Evolutionary conservation across 257 asterid genomes (phyloP), one percentile per base, ranked within the genome.

Genomic region (Scutellaria minor): DNA sequence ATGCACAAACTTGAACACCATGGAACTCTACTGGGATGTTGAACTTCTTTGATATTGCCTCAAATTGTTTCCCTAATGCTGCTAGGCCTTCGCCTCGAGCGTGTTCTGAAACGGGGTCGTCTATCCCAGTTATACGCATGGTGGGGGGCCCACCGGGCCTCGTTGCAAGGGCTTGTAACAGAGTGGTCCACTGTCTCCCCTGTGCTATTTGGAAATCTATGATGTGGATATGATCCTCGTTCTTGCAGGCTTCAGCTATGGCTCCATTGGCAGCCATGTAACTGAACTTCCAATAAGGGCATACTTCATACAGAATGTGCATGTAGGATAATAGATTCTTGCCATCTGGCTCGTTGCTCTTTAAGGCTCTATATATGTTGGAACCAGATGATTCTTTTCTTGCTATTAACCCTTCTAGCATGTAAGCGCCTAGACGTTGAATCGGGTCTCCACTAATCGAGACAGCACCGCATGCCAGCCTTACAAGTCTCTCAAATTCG

Each of bases 221-320:
- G 54, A 90, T 93, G 81, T 93, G 98, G 83, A 93, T 93, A 0
- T 68, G 81, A 51, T 91, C 92, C 79, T 85, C 96, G 24, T 85
- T 81, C 71, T 88, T 89, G 77, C 97, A 91, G 0, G 96, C 96
- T 42, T 93, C 96, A 0, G 98, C 98, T 9, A 93, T 91, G 44
- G 97, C 98, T 0, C 98, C 98, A 6, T 91, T 93, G 7, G 98
- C 98, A 18, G 96, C 97, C 96, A 93, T 89, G 79, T 91, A 93
- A 18, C 97, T 97, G 48, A 91, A 93, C 58, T 93, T 93, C 70
- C 89, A 66, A 76, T 88, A 93, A 20, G 97, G 98, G 35, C 97
- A 91, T 14, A 86, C 65, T 67, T 89, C 91, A 24, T 93, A 91
- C 10, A 91, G 81, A 54, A 85, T 85, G 70, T 83, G 91, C 96